Percentiles rank a stretch among this genome's conserved stretches.
Evolutionary conservation across 805 yeast genomes (phyloP).

Genomic region (Metschnikowia cubensis): DNA sequence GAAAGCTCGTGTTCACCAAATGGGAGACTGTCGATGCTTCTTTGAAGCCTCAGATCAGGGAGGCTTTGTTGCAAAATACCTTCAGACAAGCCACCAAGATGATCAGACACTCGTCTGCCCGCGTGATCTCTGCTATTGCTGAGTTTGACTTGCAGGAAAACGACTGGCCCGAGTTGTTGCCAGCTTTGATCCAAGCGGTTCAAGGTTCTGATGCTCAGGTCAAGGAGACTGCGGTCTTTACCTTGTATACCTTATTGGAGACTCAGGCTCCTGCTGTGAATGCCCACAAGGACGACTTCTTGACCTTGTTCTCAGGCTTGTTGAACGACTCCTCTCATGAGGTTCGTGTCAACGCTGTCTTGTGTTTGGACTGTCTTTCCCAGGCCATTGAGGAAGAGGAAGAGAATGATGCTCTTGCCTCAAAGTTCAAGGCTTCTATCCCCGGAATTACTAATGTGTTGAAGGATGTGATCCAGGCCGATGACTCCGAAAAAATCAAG

Average conservation of each 20-base stretch:
- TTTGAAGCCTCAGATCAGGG: constrained; percentile 58
- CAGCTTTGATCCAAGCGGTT: constrained; percentile 62
- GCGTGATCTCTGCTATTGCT: constrained; percentile 85
- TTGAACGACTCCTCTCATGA: constrained; percentile 64
- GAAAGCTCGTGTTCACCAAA: constrained; percentile 69
- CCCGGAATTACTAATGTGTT: constrained; percentile 81
- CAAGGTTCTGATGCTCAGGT: constrained; percentile 45
- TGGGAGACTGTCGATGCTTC: constrained; percentile 58
- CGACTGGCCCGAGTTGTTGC: constrained; percentile 76
- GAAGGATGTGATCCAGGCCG: constrained; percentile 63
- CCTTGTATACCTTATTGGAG: constrained; percentile 75
- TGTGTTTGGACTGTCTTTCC: constrained; percentile 72
- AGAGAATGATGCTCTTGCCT: constrained; percentile 40
- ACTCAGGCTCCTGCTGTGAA: constrained; percentile 55
- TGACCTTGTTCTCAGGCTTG: constrained; percentile 66
- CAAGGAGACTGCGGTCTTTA: constrained; percentile 80
- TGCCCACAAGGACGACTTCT: constrained; percentile 59
- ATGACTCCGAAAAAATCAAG: constrained; percentile 69
- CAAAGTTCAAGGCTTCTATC: constrained; percentile 59
- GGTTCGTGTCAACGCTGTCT: constrained; percentile 77
- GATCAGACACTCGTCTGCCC: constrained; percentile 84
- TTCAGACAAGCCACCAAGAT: constrained; percentile 60
- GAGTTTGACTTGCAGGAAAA: constrained; percentile 59
- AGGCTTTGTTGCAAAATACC: constrained; percentile 63
- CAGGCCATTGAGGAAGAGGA: constrained; percentile 60